Evolutionary conservation across 805 yeast species (phyloP).

Genomic region (Nakazawaea wickerhamii): DNA sequence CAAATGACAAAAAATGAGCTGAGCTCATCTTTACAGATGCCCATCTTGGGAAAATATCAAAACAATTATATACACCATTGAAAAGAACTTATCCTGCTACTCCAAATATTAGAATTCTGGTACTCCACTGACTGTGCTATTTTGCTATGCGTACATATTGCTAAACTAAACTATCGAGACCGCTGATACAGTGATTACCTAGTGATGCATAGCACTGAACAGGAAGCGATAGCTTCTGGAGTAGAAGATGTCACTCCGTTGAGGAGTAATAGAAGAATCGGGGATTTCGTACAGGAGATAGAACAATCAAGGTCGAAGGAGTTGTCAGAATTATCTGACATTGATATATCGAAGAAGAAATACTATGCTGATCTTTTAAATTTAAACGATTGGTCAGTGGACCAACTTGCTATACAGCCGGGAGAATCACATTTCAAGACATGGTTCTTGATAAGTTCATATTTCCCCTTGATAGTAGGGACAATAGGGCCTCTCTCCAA

Average conservation of each 20-base stretch:
- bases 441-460: conserved; percentile 66
- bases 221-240: background rate
- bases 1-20: no score
- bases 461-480: conserved; percentile 71
- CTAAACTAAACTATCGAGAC: no score
- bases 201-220: background rate
- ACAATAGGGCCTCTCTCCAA: conserved; percentile 78
- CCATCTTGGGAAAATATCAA: no score
- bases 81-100: no score
- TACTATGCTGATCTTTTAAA: conserved; percentile 24
- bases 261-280: background rate
- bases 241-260: background rate
- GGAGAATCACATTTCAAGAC: conserved; percentile 25
- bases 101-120: no score
- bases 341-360: background rate
- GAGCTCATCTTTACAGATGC: no score
- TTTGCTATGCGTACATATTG: no score
- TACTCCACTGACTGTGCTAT: no score
- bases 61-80: no score
- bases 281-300: background rate
- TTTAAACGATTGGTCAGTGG: conserved; percentile 24
- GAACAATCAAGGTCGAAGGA: background rate
- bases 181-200: no score
- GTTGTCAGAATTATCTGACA: background rate
- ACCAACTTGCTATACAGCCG: conserved; percentile 25